phyloP scores from a whole-genome alignment of 1,139 yeast genomes.

The Lodderomyces orthopsilosis region DNA sequence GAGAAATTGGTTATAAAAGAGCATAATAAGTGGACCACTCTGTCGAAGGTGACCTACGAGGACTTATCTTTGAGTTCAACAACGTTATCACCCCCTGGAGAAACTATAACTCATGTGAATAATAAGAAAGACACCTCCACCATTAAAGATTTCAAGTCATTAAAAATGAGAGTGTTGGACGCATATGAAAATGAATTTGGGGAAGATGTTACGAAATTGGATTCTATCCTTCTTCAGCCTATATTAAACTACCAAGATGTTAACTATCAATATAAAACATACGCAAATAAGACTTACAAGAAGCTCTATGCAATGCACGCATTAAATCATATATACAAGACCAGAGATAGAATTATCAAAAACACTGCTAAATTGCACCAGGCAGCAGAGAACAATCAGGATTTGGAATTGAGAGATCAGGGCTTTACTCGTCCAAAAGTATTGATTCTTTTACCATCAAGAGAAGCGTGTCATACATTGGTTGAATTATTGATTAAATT shows the following conservation, averaged over 20 bases:
- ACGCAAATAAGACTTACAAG: constrained; percentile 50
- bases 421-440: constrained; percentile 95
- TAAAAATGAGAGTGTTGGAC: constrained; percentile 33
- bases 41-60: constrained; percentile 15
- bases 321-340: constrained; percentile 79
- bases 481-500: constrained; percentile 61
- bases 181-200: constrained; percentile 22
- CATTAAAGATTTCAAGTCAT: constrained; percentile 13
- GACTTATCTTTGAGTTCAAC: constrained; percentile 23
- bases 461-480: constrained; percentile 71
- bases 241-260: constrained; percentile 75
- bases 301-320: constrained; percentile 69
- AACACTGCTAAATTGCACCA: constrained; percentile 60
- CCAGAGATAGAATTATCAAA: constrained; percentile 77
- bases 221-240: constrained; percentile 45
- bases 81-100: constrained; percentile 32
- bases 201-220: constrained; percentile 19
- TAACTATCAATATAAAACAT: constrained; percentile 50
- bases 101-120: constrained; percentile 14
- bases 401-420: constrained; percentile 76
- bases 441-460: constrained; percentile 77
- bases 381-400: constrained; percentile 45
- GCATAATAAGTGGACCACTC: constrained; percentile 27
- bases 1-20: constrained; percentile 18
- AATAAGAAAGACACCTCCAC: constrained; percentile 6